Conservation (phyloP, 1,284 basidiomycete genomes). For the Leccinum idahoense region DNA sequence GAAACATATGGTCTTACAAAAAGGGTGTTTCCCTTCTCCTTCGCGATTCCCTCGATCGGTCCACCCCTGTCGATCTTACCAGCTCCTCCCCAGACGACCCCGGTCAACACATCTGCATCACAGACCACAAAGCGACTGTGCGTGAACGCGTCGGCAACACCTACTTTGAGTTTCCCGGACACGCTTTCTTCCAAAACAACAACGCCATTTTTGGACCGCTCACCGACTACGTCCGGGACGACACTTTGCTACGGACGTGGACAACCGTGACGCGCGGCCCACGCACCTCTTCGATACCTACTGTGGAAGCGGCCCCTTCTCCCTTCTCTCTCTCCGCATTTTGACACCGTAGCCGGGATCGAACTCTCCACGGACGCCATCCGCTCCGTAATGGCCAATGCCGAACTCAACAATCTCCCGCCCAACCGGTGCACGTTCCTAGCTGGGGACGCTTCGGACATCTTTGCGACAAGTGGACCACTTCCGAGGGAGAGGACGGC, state of each 20-base stretch:
- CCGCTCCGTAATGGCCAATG: conserved; percentile 76
- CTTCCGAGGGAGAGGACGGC: conserved; percentile 70
- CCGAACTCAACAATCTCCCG: conserved; percentile 65
- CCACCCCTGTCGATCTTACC: conserved; percentile 9
- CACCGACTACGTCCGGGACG: conserved; percentile 75
- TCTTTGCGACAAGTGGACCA: conserved; percentile 59
- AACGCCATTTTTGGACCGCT: conserved; percentile 86
- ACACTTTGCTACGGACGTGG: conserved; percentile 45
- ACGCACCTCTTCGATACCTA: conserved; percentile 91
- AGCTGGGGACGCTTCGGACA: conserved; percentile 66
- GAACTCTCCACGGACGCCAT: conserved; percentile 82
- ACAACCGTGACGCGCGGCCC: conserved; percentile 29
- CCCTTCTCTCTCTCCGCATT: conserved; percentile 80
- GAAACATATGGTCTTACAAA: conserved; percentile 79
- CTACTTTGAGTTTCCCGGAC: conserved; percentile 85
- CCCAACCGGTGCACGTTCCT: conserved; percentile 42
- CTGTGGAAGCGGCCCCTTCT: conserved; percentile 90
- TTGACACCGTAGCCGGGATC: conserved; percentile 82
- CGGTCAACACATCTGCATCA: conserved; percentile 75
- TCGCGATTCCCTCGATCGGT: conserved; percentile 72
- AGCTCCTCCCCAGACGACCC: conserved; percentile 19
- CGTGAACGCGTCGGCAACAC: conserved; percentile 81
- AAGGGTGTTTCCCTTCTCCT: conserved; percentile 89
- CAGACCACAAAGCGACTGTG: conserved; percentile 76
- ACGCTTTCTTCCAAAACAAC: conserved; percentile 98